Conservation (phyloP, 179 eudicot genomes). For the Beta corolliflora region DNA sequence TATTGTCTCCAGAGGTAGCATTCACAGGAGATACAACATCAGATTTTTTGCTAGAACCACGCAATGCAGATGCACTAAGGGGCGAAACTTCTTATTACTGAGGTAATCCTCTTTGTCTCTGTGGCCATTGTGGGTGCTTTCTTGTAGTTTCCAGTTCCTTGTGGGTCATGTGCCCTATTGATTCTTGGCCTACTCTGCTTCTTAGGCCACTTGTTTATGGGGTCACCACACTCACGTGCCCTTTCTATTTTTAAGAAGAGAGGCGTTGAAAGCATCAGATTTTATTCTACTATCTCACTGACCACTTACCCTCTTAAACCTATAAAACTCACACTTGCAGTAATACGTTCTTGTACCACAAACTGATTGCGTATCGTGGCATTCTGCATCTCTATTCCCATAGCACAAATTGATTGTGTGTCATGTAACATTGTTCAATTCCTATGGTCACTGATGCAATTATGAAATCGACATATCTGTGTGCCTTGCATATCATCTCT, state of each 20-base stretch:
- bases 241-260: background rate
- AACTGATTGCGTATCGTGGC: background rate
- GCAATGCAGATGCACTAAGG: constrained; percentile 92
- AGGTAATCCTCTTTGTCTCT: constrained; percentile 37
- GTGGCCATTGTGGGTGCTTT: constrained; percentile 6
- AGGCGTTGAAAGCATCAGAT: background rate
- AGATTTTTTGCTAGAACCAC: constrained; percentile 87
- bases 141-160: background rate
- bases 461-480: background rate
- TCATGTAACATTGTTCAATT: background rate
- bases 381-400: background rate
- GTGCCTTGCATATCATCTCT: background rate
- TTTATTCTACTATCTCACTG: background rate
- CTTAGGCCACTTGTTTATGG: background rate
- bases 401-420: background rate
- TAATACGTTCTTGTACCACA: background rate
- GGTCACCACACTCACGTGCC: background rate
- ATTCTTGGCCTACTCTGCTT: background rate
- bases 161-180: background rate
- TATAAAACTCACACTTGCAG: background rate
- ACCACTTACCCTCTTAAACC: background rate
- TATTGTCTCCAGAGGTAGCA: constrained; percentile 92
- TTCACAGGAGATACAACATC: constrained; percentile 97
- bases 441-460: background rate
- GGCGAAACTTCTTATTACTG: constrained; percentile 90